Percentiles rank a stretch among this genome's conserved stretches.
These are phyloP conservation scores for Ashbya aceris DNA, from an alignment of 1,139 yeast genomes.

Conservation along the genomic window DNA sequence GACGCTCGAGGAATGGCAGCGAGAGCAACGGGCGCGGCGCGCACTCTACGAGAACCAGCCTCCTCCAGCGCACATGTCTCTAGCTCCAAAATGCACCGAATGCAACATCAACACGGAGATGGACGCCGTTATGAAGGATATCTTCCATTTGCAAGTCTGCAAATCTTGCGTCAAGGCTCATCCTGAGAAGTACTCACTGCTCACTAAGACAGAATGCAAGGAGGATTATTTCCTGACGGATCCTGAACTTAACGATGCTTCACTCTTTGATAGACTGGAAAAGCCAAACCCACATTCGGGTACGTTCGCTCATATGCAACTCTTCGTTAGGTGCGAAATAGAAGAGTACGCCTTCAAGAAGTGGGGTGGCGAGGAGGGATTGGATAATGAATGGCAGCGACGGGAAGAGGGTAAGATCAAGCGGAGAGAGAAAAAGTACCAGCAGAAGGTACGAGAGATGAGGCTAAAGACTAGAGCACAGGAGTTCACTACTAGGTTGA, in stretches of 20 bases:
- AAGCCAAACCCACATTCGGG: slow-evolving; percentile 92
- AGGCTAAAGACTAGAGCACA: slow-evolving; percentile 87
- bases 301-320: slow-evolving; percentile 84
- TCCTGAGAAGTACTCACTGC: slow-evolving; percentile 81
- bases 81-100: slow-evolving; percentile 73
- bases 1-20: slow-evolving; percentile 71
- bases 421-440: slow-evolving; percentile 71
- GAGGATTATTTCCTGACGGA: slow-evolving; percentile 90
- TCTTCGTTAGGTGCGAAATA: slow-evolving; percentile 79
- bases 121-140: slow-evolving; percentile 60
- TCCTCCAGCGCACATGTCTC: slow-evolving; percentile 61
- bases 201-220: slow-evolving; percentile 91
- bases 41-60: slow-evolving; percentile 41
- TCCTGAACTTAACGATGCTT: slow-evolving; percentile 72
- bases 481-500: slow-evolving; percentile 63
- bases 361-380: slow-evolving; percentile 87
- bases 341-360: slow-evolving; percentile 87
- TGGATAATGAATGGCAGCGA: slow-evolving; percentile 87
- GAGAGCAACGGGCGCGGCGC: slow-evolving; percentile 40
- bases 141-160: slow-evolving; percentile 71
- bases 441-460: slow-evolving; percentile 71
- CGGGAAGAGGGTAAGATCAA: slow-evolving; percentile 64
- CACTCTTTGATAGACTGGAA: slow-evolving; percentile 64
- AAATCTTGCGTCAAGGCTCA: slow-evolving; percentile 57
- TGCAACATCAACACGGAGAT: slow-evolving; percentile 68